Base-by-base conservation (phyloP, 148 eudicot genomes). In the Fagopyrum esculentum region DNA sequence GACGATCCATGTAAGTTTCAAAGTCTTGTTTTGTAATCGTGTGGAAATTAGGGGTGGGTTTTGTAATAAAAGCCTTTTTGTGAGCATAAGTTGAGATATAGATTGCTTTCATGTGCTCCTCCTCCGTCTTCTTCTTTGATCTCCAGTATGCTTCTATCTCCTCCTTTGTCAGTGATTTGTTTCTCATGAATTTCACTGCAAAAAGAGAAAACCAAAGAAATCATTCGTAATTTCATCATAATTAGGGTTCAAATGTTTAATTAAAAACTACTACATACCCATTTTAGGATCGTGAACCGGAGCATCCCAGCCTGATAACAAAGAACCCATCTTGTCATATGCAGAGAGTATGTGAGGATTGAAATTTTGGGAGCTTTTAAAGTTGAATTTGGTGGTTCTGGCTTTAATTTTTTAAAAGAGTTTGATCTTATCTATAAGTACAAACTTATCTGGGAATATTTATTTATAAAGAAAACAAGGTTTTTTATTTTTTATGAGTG, bases 111-210 rank as follows among this genome's bases (percentile, higher is more conserved):
- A 76, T 70, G 78, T 82, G 85, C n/a, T 80, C 84, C 47, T 85
- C 86, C 63, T 86, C 88, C 5, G 45, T 82, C 48, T 77, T 74
- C 79, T 83, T 85, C 80, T 75, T 82, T 5, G 79, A 77, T 74
- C 64, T 85, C 92, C 92, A 89, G 50, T 77, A 88, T 1, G 87
- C 81, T 55, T 82, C 88, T 44, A 86, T 89, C 69, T 80, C 90
- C 43, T 81, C 88, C 54, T 81, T 89, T 6, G 90, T 89, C 50
- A 82, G 10, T 9, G 92, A 89, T 70, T 63, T 83, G 70, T 85
- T 43, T 66, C 89, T 88, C 80, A 70, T 74, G 0, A 54, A 57
- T 73, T 77, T 85, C 68, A 75, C 92, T 88, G 84, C 50, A 30
- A 78, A 15, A 44, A 5, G 48, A 57, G 4, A 10, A 69, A 19